These are phyloP conservation scores for Mycena sp. DNA, from an alignment of 1,284 basidiomycete species.

Conservation along the genomic window DNA sequence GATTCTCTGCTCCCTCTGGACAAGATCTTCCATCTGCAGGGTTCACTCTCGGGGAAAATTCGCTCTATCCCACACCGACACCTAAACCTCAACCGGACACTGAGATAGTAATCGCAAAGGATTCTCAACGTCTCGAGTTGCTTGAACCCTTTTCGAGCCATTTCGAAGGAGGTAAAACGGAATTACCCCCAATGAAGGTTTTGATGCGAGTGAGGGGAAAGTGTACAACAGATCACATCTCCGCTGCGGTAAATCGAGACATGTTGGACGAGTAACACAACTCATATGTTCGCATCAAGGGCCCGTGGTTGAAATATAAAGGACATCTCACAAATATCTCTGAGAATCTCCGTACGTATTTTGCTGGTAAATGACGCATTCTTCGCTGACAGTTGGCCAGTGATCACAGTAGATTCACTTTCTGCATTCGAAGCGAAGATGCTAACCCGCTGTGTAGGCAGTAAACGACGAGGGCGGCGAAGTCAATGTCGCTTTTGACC, in stretches of 20 bases:
- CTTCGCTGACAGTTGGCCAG: conserved; percentile 38
- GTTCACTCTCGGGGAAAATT: conserved; percentile 84
- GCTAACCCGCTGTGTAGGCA: conserved; percentile 58
- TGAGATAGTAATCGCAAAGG: conserved; percentile 82
- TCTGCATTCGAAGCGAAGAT: conserved; percentile 37
- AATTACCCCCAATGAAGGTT: conserved; percentile 86
- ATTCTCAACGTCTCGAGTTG: conserved; percentile 88
- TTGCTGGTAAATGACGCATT: not conserved
- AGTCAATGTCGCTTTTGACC: conserved; percentile 90
- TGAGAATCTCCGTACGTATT: conserved; percentile 88
- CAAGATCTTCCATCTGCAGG: conserved; percentile 88
- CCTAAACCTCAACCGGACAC: conserved; percentile 86
- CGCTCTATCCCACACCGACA: conserved; percentile 83
- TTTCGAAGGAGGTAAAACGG: conserved; percentile 75
- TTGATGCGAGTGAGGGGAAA: conserved; percentile 95
- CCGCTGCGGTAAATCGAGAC: conserved; percentile 78
- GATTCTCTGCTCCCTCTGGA: conserved; percentile 87
- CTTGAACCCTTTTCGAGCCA: conserved; percentile 89
- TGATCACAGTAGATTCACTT: conserved; percentile 52
- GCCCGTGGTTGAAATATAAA: conserved; percentile 98
- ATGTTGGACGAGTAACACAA: not conserved
- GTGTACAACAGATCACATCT: conserved; percentile 99
- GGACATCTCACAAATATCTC: conserved; percentile 96
- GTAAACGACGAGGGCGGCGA: conserved; percentile 93
- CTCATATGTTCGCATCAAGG: conserved; percentile 55